Evolutionary conservation across 768 basidiomycete species (phyloP), one percentile per base, ranked within the genome.

Genomic region (Russula emetica): DNA sequence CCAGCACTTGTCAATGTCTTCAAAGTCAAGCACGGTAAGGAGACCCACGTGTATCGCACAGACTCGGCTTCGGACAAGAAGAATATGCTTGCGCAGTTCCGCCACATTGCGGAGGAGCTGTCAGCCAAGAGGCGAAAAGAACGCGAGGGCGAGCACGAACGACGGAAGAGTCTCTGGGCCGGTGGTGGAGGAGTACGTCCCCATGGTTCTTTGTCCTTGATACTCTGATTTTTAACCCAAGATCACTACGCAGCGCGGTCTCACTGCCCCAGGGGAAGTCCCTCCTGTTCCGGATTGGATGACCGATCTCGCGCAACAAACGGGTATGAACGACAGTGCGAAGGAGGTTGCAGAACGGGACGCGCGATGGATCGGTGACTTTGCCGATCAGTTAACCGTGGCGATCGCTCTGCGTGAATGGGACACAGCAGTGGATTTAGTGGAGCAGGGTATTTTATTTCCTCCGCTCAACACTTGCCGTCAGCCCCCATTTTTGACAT

Each of bases 11-110:
- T 88, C n/a, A 97, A 98, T 69, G 95, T 98, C 4, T 90, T 98
- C 81, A 98, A 98, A 78, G 85, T 99, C 66, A 82, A 90, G 65
- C 86, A 94, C 64, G 88, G 90, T 5, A 97, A 96, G 74, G 96
- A 98, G 74, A 91, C 91, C 0, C 88, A 94, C 71, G 94, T 99
- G 8, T 98, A 93, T 74, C 85, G 95, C 40, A 92, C 92, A 2
- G 92, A 95, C 62, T 80, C 80, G 9, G 71, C 85, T 0, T 78
- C 86, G 28, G 94, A 98, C 71, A 99, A 99, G 79, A 94, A 91
- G 75, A 78, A 80, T 10, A 80, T 98, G 0, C 80, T 99, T 16
- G 74, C 85, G 0, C 87, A 94, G 66, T 93, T 98, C 77, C 85
- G 95, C 36, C 90, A 92, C 70, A 90, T 95, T 5, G 92, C 94